Conservation (phyloP, 345 rosid genomes). For the Microthlaspi erraticum region DNA sequence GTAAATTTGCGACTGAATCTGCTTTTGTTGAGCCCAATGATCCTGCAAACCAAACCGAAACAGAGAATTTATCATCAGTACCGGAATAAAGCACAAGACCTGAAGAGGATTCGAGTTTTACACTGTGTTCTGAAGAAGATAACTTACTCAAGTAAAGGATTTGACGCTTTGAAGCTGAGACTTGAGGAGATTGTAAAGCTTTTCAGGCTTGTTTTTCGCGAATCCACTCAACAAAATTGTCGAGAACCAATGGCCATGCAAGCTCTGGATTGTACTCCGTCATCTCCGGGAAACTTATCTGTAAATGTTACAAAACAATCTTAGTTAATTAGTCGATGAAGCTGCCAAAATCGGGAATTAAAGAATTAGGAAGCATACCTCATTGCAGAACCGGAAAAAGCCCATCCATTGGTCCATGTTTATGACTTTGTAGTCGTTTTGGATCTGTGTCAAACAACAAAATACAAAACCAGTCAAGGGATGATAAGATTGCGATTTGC, state of each 20-base stretch:
- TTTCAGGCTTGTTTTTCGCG: conserved; percentile 66
- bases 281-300: conserved; percentile 94
- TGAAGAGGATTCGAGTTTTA: conserved; percentile 2
- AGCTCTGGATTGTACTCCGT: conserved; percentile 81
- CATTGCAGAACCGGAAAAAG: conserved; percentile 82
- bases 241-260: conserved; percentile 97
- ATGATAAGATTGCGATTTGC: background rate
- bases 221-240: conserved; percentile 99
- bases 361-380: conserved; percentile 56
- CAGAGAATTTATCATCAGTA: background rate
- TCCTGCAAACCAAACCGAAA: conserved; percentile 38
- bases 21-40: conserved; percentile 30
- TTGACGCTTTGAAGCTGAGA: conserved; percentile 55
- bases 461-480: background rate
- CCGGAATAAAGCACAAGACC: background rate
- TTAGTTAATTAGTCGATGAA: conserved; percentile 10
- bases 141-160: conserved; percentile 46
- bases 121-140: background rate
- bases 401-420: conserved; percentile 98
- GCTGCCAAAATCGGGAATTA: background rate
- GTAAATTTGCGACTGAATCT: conserved; percentile 30
- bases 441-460: conserved; percentile 58
- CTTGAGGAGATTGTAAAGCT: conserved; percentile 37
- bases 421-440: conserved; percentile 90
- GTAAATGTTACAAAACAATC: conserved; percentile 41